phyloP scores from a whole-genome alignment of 2,329 filamentous ascomycete genomes.

The Hypomyces perniciosus region DNA sequence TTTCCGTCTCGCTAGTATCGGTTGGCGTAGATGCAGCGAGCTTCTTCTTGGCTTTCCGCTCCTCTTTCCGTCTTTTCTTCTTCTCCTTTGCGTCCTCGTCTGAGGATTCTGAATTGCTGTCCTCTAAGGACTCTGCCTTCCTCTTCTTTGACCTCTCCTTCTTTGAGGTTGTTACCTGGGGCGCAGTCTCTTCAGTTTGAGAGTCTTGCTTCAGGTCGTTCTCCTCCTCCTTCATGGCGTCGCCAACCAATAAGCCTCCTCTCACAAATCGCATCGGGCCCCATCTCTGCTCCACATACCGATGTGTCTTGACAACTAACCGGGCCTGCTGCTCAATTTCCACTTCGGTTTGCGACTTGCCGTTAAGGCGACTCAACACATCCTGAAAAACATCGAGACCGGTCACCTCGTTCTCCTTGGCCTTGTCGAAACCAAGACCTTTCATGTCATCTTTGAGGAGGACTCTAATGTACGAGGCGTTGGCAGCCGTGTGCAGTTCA shows the following conservation, averaged over 20 bases:
- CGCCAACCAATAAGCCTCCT: conserved; percentile 65
- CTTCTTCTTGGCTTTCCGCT: conserved; percentile 32
- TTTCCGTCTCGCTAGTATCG: conserved; percentile 17
- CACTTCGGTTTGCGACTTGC: conserved; percentile 69
- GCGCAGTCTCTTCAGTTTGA: conserved; percentile 19
- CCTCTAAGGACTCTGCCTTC: conserved; percentile 37
- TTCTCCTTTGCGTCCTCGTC: conserved; percentile 29
- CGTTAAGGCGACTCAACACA: conserved; percentile 82
- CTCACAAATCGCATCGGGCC: conserved; percentile 80
- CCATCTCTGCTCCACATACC: conserved; percentile 70
- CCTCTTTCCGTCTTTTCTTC: conserved; percentile 35
- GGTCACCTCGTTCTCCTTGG: conserved; percentile 70
- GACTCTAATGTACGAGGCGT: conserved; percentile 78
- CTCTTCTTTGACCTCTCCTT: conserved; percentile 46
- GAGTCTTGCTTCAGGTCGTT: conserved; percentile 17
- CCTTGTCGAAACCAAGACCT: conserved; percentile 76
- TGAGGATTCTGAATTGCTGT: conserved; percentile 14
- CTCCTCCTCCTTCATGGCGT: conserved; percentile 42
- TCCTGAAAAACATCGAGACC: conserved; percentile 84
- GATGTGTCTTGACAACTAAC: conserved; percentile 63
- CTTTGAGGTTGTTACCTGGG: conserved; percentile 26
- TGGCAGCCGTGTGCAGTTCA: conserved; percentile 71
- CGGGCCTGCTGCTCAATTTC: conserved; percentile 63
- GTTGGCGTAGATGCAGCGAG: conserved; percentile 21
- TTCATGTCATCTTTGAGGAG: conserved; percentile 85